phyloP scores from a whole-genome alignment of 139 green algal species.

The Chlorella vulgaris region DNA sequence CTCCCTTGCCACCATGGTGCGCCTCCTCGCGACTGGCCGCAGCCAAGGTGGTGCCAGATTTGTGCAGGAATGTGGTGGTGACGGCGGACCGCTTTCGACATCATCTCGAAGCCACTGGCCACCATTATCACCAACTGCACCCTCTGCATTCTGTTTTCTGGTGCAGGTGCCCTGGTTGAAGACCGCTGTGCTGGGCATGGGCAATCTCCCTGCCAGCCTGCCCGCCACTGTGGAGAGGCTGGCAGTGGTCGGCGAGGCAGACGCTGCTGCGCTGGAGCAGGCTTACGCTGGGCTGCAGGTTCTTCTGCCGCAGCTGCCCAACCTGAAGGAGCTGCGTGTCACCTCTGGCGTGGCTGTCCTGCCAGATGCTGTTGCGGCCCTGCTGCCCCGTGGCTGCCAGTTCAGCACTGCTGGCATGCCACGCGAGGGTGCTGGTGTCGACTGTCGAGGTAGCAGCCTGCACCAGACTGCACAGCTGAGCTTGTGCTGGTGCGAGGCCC shows the following conservation, averaged over 20 bases:
- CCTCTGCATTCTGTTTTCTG: not conserved
- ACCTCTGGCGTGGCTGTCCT: slow-evolving; percentile 9
- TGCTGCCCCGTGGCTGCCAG: slow-evolving; percentile 10
- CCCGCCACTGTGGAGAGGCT: slow-evolving; percentile 22
- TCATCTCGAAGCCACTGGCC: not conserved
- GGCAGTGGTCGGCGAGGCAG: slow-evolving; percentile 19
- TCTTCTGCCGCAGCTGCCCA: slow-evolving; percentile 22
- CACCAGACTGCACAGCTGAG: slow-evolving; percentile 22
- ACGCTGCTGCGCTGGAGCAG: not conserved
- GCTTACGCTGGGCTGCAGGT: slow-evolving; percentile 8
- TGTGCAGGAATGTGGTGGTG: not conserved
- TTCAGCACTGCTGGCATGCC: slow-evolving; percentile 30
- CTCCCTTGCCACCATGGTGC: slow-evolving; percentile 17
- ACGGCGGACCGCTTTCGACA: no score
- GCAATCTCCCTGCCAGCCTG: slow-evolving; percentile 20
- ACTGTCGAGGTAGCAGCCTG: slow-evolving; percentile 24
- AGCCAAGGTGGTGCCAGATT: not conserved
- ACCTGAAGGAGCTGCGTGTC: slow-evolving; percentile 26
- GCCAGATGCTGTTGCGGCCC: not conserved
- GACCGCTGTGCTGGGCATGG: slow-evolving; percentile 28
- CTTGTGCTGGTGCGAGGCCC: slow-evolving; percentile 24
- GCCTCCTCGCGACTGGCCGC: not conserved
- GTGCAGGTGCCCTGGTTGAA: slow-evolving; percentile 16
- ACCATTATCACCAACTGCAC: not conserved
- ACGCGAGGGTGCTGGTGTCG: not conserved